Conservation (phyloP, 768 basidiomycete species). For the Nevesoporus exiguus region DNA sequence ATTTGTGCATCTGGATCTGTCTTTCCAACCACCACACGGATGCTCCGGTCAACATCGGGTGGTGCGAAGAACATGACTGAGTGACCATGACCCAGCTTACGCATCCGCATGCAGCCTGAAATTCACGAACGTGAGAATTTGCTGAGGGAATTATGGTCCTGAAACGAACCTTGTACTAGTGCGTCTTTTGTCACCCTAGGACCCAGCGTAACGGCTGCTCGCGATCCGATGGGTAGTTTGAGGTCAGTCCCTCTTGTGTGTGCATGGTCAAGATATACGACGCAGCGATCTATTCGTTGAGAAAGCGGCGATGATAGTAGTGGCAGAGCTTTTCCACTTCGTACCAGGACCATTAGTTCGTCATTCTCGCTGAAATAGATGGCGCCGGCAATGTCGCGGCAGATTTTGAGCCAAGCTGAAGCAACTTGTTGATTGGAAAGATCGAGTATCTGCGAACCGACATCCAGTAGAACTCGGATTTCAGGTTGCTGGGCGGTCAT, state of each 20-base stretch:
- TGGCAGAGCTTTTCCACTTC: not conserved
- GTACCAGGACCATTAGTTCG: not conserved
- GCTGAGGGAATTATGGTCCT: not conserved
- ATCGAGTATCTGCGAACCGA: not conserved
- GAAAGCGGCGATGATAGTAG: not conserved
- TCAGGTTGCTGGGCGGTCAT: not conserved
- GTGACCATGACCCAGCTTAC: no score
- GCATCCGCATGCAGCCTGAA: not conserved
- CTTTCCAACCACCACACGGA: not conserved
- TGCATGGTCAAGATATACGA: not conserved
- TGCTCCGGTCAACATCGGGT: not conserved
- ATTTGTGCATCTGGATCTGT: not conserved
- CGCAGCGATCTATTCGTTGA: not conserved
- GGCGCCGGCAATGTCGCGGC: not conserved
- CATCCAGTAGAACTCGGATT: not conserved
- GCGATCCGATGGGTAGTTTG: not conserved
- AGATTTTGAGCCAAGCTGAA: not conserved
- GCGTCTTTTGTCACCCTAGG: not conserved
- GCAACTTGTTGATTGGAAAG: not conserved
- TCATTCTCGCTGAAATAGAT: not conserved
- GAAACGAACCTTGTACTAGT: not conserved
- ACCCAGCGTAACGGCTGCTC: not conserved
- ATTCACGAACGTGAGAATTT: not conserved
- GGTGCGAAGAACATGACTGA: no score
- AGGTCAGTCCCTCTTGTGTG: not conserved